A percentile compares a stretch with the other conserved stretches of the same genome.
Evolutionary conservation across 192 early-diverging fungal genomes (phyloP).

Genomic region (Entomortierella parvispora): DNA sequence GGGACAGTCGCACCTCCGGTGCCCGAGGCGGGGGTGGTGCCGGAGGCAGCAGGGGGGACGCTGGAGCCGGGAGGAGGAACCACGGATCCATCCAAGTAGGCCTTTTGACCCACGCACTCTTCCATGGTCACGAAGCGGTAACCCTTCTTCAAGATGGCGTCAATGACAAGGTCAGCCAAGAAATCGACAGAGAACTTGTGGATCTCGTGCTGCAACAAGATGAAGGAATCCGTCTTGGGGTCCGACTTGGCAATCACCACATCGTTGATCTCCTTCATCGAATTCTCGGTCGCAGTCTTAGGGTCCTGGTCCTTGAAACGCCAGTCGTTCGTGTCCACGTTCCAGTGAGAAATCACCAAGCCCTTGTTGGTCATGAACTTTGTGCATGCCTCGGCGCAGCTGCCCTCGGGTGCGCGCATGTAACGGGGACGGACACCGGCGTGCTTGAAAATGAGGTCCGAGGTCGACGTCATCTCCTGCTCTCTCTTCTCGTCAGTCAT

Average conservation of each 20-base stretch:
- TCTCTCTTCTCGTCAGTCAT: constrained; percentile 50
- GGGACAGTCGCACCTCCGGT: no score
- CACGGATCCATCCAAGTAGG: constrained; percentile 11
- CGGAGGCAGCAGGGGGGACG: not conserved
- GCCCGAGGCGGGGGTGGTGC: not conserved
- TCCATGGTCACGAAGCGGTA: constrained; percentile 40
- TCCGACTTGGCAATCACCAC: constrained; percentile 8
- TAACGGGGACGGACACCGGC: constrained; percentile 62
- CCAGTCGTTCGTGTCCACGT: constrained; percentile 50
- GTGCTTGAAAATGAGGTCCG: constrained; percentile 53
- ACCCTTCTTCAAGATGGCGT: constrained; percentile 38
- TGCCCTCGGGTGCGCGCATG: constrained; percentile 66
- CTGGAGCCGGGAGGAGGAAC: not conserved
- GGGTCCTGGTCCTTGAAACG: not conserved
- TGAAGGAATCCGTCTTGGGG: constrained; percentile 33
- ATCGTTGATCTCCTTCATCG: constrained; percentile 20
- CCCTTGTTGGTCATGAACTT: constrained; percentile 24
- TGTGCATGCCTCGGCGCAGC: constrained; percentile 24
- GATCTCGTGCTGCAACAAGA: constrained; percentile 49
- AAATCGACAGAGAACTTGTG: constrained; percentile 31
- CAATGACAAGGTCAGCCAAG: constrained; percentile 24
- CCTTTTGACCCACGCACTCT: constrained; percentile 29
- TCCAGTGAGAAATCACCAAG: constrained; percentile 22
- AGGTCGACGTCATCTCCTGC: constrained; percentile 53
- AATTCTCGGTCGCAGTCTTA: not conserved